Base-by-base conservation (phyloP, 805 yeast species). In the Blastobotrys parvus region DNA sequence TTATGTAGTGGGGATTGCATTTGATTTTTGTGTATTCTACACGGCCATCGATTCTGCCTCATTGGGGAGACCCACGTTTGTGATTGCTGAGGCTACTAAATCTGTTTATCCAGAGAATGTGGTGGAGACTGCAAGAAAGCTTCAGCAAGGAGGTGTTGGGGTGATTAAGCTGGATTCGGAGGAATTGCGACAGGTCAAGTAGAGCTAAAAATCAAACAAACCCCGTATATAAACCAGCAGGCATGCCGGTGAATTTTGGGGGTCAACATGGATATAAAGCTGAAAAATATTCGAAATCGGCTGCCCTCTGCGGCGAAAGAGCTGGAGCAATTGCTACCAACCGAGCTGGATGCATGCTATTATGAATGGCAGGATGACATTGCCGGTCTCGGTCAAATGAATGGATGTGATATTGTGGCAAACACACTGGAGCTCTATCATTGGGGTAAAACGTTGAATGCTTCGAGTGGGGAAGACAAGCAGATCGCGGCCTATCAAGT, bases 1-100 rank as follows among this genome's bases (percentile, higher is more conserved):
- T 1, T 77, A 70, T 36, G 71, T 84, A 18, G 90, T 80, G 1
- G 97, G 97, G 0, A 54, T 89, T 17, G 96, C 97, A 0, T 77
- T 78, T 49, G 97, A 89, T 58, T 87, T 67, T 60, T 89, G 97
- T 60, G 97, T 90, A 3, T 63, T 78, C 52, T 71, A 78, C 56
- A 80, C 94, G 0, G 87, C 95, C 0, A 59, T 77, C 19, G 94
- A 89, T 44, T 71, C 88, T 17, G 74, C 71, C 0, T 61, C 58
- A 8, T 45, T 65, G 3, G 95, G 95, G 0, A 87, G 73, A 57
- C 60, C 72, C 1, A 78, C 94, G 0, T 67, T 55, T 41, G 84
- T 90, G 1, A 50, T 86, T 11, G 67, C 68, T 46, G 74, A 75
- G 23, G 73, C 77, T 41, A 68, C 80, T 17, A 70, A 64, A 47